These are phyloP conservation scores for Xylariaceae sp. DNA, from an alignment of 2,329 filamentous ascomycete species.

Conservation along the genomic window DNA sequence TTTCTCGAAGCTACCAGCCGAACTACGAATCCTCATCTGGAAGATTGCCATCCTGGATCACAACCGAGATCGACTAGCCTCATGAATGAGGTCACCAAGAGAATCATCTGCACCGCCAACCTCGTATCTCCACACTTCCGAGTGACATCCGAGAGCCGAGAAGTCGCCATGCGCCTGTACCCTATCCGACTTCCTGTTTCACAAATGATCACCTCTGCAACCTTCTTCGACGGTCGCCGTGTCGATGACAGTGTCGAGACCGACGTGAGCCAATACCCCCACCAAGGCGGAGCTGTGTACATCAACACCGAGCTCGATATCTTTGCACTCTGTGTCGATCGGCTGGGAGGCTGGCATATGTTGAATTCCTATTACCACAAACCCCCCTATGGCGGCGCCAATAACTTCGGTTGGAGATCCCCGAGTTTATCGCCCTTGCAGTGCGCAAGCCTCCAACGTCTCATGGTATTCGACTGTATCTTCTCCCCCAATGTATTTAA, in stretches of 20 bases:
- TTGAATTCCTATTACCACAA: not conserved
- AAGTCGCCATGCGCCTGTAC: not conserved
- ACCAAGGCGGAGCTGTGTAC: not conserved
- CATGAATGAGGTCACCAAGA: not conserved
- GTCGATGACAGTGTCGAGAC: not conserved
- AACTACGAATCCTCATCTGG: not conserved
- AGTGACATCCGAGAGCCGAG: not conserved
- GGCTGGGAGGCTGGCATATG: not conserved
- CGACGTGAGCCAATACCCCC: not conserved
- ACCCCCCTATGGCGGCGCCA: not conserved
- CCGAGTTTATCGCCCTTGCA: not conserved
- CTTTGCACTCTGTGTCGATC: not conserved
- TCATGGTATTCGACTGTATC: not conserved
- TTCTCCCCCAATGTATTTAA: not conserved
- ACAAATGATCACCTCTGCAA: not conserved
- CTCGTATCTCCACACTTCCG: not conserved
- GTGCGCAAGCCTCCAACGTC: not conserved
- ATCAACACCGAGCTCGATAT: not conserved
- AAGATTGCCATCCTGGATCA: not conserved
- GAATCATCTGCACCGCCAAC: not conserved
- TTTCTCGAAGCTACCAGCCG: not conserved
- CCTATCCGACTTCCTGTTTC: not conserved
- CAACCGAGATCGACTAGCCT: not conserved
- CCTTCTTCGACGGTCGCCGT: not conserved
- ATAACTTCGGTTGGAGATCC: not conserved